Base-by-base conservation (phyloP, 495 filamentous ascomycete species). In the Diplogelasinospora grovesii region DNA sequence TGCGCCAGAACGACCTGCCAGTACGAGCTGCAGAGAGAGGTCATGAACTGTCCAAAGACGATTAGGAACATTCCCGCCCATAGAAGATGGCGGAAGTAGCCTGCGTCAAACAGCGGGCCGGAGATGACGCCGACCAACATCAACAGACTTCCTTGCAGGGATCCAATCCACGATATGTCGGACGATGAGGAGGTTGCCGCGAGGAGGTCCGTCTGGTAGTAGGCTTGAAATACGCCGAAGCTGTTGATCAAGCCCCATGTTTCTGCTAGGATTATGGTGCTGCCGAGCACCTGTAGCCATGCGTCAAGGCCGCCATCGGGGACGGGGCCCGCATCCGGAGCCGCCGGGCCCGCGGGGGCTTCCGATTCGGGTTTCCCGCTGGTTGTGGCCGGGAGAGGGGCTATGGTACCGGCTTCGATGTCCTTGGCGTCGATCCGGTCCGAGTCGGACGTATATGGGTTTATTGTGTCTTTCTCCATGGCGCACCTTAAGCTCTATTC, bases 1-100 rank as follows among this genome's bases (percentile, higher is more conserved):
- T 95, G 88, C 0, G 86, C 75, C 8, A 95, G 72, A 48, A 95
- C 77, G 3, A 95, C 58, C 47, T 93, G 88, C 77, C 79, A 92
- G 57, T 84, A 85, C 29, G 65, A 47, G 2, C 73, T 81, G 39
- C 59, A 59, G 8, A 63, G 44, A 24, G 56, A 60, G 3, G 65
- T 66, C 68, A 72, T 72, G 61, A 75, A 70, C 43, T 69, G 49
- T 2, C 71, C 69, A 18, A 74, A 54, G 23, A 64, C 52, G 24
- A 61, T 55, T 22, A 62, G 49, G 33, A 54, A 50, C 8, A 52
- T 37, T 22, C 60, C 60, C 6, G 20, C 39, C 5, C 41, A 5
- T 18, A 64, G 39, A 14, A 60, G 74, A 11, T 40, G 34, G 13
- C 54, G 56, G 48, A 64, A 62, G 46, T 62, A 53, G 33, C 60